Evolutionary conservation across 768 basidiomycete genomes (phyloP).

Genomic region (Symmetrospora coprosmae): DNA sequence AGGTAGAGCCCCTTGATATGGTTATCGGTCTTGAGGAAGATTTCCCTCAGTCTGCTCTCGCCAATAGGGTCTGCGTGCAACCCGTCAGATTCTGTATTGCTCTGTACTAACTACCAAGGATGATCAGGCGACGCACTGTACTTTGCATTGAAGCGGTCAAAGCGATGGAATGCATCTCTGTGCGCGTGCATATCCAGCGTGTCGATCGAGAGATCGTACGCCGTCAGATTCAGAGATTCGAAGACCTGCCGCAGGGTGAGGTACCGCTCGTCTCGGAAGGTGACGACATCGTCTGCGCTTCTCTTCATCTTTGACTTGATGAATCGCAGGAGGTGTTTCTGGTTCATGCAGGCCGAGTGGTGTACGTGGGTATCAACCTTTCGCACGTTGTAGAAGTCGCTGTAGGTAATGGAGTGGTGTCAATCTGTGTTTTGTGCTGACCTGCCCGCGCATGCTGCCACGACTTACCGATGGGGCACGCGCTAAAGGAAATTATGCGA

Average conservation of each 20-base stretch:
- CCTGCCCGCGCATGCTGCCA: too few relatives aligned
- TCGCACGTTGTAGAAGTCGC: constrained; percentile 94
- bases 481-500: constrained; percentile 39
- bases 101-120: constrained; percentile 47
- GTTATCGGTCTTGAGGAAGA: constrained; percentile 97
- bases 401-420: too few relatives aligned
- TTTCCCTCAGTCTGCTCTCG: constrained; percentile 83
- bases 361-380: constrained; percentile 99
- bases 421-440: too few relatives aligned
- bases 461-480: constrained; percentile 61
- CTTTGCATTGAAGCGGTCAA: constrained; percentile 77
- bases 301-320: constrained; percentile 98
- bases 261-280: constrained; percentile 79
- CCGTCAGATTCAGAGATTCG: constrained; percentile 79
- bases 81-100: not conserved
- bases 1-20: constrained; percentile 80
- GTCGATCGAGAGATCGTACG: constrained; percentile 95
- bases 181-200: constrained; percentile 99
- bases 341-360: constrained; percentile 98
- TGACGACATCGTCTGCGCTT: constrained; percentile 75
- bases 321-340: constrained; percentile 93
- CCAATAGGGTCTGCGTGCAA: constrained; percentile 44
- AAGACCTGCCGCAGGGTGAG: constrained; percentile 89
- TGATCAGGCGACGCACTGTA: constrained; percentile 55
- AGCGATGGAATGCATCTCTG: constrained; percentile 93